Percentiles rank a stretch among this genome's conserved stretches.
phyloP scores from a whole-genome alignment of 257 asterid species.

The Asclepias syriaca region DNA sequence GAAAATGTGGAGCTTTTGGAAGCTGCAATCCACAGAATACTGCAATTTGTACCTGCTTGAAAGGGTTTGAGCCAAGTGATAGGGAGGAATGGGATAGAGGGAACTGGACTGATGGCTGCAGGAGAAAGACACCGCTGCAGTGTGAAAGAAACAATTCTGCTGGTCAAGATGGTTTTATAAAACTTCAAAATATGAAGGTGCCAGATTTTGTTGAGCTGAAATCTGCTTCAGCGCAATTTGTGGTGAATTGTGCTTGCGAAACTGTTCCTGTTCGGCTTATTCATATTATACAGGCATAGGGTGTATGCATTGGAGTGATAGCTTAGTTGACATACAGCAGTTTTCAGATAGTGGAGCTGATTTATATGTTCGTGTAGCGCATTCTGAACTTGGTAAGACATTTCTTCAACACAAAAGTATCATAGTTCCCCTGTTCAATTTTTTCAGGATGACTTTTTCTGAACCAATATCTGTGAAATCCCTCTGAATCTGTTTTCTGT shows the following conservation, averaged over 20 bases:
- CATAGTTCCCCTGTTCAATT: no score
- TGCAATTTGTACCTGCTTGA: constrained; percentile 47
- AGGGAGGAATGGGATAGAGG: constrained; percentile 38
- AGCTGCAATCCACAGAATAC: constrained; percentile 34
- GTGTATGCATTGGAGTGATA: constrained; percentile 24
- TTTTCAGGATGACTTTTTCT: no score
- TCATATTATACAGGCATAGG: constrained; percentile 18
- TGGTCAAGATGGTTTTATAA: constrained; percentile 36
- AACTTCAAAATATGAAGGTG: constrained; percentile 29
- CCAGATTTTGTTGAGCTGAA: constrained; percentile 31
- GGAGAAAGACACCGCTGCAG: constrained; percentile 28
- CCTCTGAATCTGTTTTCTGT: neutral
- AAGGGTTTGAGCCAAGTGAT: constrained; percentile 39
- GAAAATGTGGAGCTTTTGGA: constrained; percentile 48
- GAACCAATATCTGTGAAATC: neutral
- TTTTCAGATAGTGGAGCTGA: constrained; percentile 32
- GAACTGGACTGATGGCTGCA: constrained; percentile 54
- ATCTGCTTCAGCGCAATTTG: constrained; percentile 28
- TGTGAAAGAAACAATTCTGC: constrained; percentile 25
- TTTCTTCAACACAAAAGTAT: neutral
- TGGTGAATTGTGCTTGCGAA: constrained; percentile 27
- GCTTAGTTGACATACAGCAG: constrained; percentile 36
- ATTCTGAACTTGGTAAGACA: constrained; percentile 37
- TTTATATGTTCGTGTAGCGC: constrained; percentile 42
- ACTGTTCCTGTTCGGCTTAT: constrained; percentile 27